These are phyloP conservation scores for Parastagonospora nodorum DNA, from an alignment of 2,329 filamentous ascomycete species.

Conservation along the genomic window DNA sequence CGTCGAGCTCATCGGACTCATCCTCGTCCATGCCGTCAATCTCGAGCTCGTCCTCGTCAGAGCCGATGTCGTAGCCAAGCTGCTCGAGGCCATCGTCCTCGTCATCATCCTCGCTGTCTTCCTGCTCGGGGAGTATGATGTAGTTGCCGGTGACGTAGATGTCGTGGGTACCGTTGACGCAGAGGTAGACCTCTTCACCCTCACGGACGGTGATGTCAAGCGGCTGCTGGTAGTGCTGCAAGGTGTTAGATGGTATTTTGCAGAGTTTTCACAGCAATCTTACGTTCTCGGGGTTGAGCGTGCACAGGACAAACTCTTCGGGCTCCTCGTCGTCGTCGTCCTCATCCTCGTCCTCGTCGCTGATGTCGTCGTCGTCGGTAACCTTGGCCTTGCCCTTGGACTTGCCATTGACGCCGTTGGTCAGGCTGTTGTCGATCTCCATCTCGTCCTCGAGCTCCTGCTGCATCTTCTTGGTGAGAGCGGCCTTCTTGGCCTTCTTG, in stretches of 20 bases:
- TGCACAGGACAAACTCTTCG: constrained; percentile 94
- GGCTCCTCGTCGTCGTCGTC: constrained; percentile 65
- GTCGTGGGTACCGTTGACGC: constrained; percentile 85
- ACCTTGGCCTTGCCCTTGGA: constrained; percentile 62
- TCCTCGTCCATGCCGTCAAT: constrained; percentile 56
- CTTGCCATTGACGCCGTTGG: constrained; percentile 60
- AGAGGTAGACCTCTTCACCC: constrained; percentile 89
- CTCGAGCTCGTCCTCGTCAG: constrained; percentile 76
- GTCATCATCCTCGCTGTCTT: constrained; percentile 64
- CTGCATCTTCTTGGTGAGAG: constrained; percentile 77
- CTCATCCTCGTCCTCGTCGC: constrained; percentile 50
- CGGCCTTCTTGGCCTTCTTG: constrained; percentile 82
- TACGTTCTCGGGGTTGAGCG: constrained; percentile 91
- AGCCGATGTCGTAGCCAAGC: constrained; percentile 80
- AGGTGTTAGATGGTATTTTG: constrained; percentile 32
- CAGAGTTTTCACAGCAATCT: constrained; percentile 46
- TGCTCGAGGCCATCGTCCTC: constrained; percentile 63
- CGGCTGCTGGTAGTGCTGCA: constrained; percentile 91
- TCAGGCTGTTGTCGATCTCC: constrained; percentile 63
- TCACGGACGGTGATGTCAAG: constrained; percentile 91
- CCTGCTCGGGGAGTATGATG: constrained; percentile 69
- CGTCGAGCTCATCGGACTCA: constrained; percentile 54
- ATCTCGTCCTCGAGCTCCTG: constrained; percentile 72
- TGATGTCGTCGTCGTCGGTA: constrained; percentile 76
- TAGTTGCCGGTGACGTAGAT: constrained; percentile 97